Percentiles rank a stretch among this genome's conserved stretches.
phyloP scores from a whole-genome alignment of 2,329 filamentous ascomycete genomes.

The Nigrospora oryzae region DNA sequence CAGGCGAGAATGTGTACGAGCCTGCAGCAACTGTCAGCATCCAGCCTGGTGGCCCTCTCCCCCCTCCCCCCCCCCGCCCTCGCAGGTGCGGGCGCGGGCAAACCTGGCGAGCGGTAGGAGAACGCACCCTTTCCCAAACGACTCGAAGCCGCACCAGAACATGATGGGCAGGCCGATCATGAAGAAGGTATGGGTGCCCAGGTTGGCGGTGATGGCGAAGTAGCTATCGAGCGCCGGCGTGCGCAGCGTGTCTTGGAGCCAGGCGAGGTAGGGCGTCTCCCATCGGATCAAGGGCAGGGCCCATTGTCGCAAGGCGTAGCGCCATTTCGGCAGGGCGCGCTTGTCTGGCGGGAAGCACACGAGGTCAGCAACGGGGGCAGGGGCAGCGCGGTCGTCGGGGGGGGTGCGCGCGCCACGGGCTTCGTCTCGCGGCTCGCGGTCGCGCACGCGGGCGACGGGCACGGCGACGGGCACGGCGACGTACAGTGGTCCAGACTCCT shows the following conservation, averaged over 20 bases:
- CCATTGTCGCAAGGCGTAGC: slow-evolving; percentile 73
- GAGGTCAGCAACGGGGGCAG: not conserved
- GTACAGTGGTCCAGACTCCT: slow-evolving; percentile 72
- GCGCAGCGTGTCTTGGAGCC: slow-evolving; percentile 71
- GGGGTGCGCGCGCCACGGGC: not conserved
- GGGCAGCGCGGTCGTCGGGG: too few species aligned
- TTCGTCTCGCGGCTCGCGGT: not conserved
- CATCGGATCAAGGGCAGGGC: slow-evolving; percentile 82
- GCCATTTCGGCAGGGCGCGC: slow-evolving; percentile 76
- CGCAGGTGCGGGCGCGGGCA: not conserved
- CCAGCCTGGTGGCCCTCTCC: not conserved
- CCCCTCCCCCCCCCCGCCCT: slow-evolving; percentile 9
- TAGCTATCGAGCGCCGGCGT: slow-evolving; percentile 86
- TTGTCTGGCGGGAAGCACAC: slow-evolving; percentile 50
- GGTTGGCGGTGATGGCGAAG: slow-evolving; percentile 92
- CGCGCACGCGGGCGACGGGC: slow-evolving; percentile 2
- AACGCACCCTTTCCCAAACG: slow-evolving; percentile 76
- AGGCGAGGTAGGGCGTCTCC: slow-evolving; percentile 92
- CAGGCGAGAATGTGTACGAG: slow-evolving; percentile 68
- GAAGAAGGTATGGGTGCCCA: slow-evolving; percentile 97
- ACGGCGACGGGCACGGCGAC: slow-evolving; percentile 14
- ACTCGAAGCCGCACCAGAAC: slow-evolving; percentile 91
- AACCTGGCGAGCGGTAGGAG: slow-evolving; percentile 1
- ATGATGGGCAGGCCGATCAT: slow-evolving; percentile 91
- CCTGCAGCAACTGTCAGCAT: slow-evolving; percentile 23